Conservation (phyloP, 2,329 filamentous ascomycete species). For the Didymella arachidicola region DNA sequence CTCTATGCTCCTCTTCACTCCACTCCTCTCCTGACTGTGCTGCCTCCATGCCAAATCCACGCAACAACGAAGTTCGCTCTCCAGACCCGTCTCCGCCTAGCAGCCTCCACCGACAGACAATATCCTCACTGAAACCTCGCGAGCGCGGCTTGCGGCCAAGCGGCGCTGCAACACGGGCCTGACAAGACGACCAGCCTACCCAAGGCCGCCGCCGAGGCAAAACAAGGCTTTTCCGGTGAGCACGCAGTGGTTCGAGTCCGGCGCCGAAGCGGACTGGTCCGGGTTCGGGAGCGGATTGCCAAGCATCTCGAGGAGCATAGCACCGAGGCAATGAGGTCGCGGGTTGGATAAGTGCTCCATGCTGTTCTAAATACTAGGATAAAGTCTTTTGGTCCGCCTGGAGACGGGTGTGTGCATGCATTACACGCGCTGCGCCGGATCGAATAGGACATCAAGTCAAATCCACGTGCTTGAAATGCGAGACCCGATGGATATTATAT, state of each 20-base stretch:
- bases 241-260: neutral
- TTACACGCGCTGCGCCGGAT: neutral
- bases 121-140: neutral
- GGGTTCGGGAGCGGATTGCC: neutral
- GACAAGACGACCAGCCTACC: neutral
- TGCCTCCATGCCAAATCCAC: neutral
- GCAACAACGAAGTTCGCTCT: neutral
- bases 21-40: neutral
- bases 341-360: neutral
- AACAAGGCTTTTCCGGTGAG: neutral
- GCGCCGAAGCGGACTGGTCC: neutral
- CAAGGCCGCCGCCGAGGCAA: neutral
- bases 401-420: neutral
- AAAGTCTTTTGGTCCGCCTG: neutral
- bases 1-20: neutral
- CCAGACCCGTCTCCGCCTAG: neutral
- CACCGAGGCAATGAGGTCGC: neutral
- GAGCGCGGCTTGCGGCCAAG: neutral
- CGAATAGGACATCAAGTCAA: no score
- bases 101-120: neutral
- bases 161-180: neutral
- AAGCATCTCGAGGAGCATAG: neutral
- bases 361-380: neutral
- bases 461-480: no score
- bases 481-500: no score